Evolutionary conservation across 2,329 filamentous ascomycete genomes (phyloP), one percentile per base, ranked within the genome.

Genomic region (Fusarium newnesense): DNA sequence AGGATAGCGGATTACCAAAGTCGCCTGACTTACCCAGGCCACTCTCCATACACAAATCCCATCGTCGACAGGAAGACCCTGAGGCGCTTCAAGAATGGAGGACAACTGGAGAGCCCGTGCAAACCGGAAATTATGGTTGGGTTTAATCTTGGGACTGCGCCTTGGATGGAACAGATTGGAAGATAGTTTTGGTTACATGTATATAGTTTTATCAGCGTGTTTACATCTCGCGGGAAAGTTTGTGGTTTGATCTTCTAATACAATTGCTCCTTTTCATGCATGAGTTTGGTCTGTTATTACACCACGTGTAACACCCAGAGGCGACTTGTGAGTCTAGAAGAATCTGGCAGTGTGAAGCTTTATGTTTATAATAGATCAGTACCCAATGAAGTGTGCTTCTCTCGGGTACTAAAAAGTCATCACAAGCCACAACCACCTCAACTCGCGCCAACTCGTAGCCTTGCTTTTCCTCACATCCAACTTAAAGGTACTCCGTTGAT

Each of bases 401-500:
- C n/a, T 21, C 9, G 2, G 49, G n/a, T 18, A 16, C 18, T 9
- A 21, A 11, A 26, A 26, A 37, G 7, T 21, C 24, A 10, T 37
- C 24, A 9, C 13, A 26, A 53, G 10, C 26, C 13, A 28, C 9
- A 53, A 53, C 13, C 4, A 53, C 24, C 34, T n/a, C 15, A 40
- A n/a, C 19, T 53, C n/a, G 26, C 16, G n/a, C n/a, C 32, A 52
- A 24, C 32, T 26, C 47, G 4, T 21, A 13, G 32, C 36, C 13
- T 30, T 19, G 7, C 15, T 40, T 18, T 7, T 18, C 30, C 52
- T 56, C 26, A 18, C n/a, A 34, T 8, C 21, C 15, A 53, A 28
- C 21, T 28, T 16, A 43, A 39, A 18, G 16, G 8, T 47, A 5
- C 68, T 53, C 57, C 62, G n/a, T 44, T 74, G 24, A 75, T 77